phyloP scores from a whole-genome alignment of 176 grass and related monocot species.

The Paspalum vaginatum region DNA sequence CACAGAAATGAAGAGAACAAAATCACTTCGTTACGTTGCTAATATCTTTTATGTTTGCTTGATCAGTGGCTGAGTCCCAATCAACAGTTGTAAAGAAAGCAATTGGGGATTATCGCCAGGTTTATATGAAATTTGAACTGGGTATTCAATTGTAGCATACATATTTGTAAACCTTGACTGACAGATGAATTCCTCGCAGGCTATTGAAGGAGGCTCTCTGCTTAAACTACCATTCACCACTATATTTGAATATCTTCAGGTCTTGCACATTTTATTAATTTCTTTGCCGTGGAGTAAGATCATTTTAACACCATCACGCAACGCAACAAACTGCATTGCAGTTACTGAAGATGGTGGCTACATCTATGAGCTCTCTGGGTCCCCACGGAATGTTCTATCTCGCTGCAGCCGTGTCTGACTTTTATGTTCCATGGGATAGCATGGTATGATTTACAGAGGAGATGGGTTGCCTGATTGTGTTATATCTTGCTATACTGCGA shows the following conservation, averaged over 20 bases:
- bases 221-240: constrained; percentile 95
- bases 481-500: constrained; percentile 18
- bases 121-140: not conserved
- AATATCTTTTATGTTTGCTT: constrained; percentile 22
- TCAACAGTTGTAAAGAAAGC: constrained; percentile 60
- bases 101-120: constrained; percentile 67
- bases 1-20: not conserved
- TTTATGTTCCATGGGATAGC: constrained; percentile 91
- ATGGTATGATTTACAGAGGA: constrained; percentile 64
- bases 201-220: constrained; percentile 69
- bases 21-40: not conserved
- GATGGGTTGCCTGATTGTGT: not conserved
- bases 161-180: not conserved
- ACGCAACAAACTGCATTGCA: constrained; percentile 28
- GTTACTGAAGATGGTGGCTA: constrained; percentile 80
- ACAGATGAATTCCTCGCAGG: constrained; percentile 59
- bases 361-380: constrained; percentile 63
- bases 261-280: constrained; percentile 28
- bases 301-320: not conserved
- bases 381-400: constrained; percentile 82
- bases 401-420: constrained; percentile 91
- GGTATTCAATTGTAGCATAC: not conserved
- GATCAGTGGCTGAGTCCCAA: constrained; percentile 57
- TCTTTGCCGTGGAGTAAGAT: not conserved
- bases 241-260: constrained; percentile 99